These are phyloP conservation scores for Pulchroboletus neoregius DNA, from an alignment of 1,284 basidiomycete genomes.

Conservation along the genomic window DNA sequence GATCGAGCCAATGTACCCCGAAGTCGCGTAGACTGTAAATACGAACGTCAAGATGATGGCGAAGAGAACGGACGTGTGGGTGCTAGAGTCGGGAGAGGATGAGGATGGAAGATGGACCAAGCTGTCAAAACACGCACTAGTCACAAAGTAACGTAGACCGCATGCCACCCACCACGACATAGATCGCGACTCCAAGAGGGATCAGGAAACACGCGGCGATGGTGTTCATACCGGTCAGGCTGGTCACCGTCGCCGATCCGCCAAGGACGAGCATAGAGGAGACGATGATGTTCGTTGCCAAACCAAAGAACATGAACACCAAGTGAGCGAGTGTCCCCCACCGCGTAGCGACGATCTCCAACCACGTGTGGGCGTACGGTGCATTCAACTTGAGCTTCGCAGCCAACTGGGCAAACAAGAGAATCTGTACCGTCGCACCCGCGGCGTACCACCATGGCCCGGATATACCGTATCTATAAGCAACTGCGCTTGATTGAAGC, in stretches of 20 bases:
- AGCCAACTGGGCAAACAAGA: conserved; percentile 71
- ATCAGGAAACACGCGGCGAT: conserved; percentile 79
- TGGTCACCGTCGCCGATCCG: conserved; percentile 74
- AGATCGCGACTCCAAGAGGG: conserved; percentile 56
- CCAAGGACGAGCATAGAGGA: conserved; percentile 58
- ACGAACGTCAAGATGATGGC: conserved; percentile 71
- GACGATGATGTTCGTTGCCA: conserved; percentile 79
- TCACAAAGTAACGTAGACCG: conserved; percentile 56
- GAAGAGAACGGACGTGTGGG: conserved; percentile 79
- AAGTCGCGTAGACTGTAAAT: conserved; percentile 77
- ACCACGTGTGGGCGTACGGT: conserved; percentile 57
- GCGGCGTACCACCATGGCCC: conserved; percentile 74
- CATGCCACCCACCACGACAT: conserved; percentile 63
- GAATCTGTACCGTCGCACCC: conserved; percentile 67
- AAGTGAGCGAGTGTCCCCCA: conserved; percentile 76
- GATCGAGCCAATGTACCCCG: conserved; percentile 57
- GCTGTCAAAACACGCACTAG: conserved; percentile 41
- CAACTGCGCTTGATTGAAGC: conserved; percentile 76
- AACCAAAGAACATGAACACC: conserved; percentile 75
- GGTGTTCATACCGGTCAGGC: conserved; percentile 80
- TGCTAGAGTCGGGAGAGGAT: conserved; percentile 39
- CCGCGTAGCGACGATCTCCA: conserved; percentile 55
- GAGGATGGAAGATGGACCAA: conserved; percentile 22
- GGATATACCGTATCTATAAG: conserved; percentile 77
- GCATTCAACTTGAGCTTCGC: conserved; percentile 73